Percentiles rank a stretch among this genome's conserved stretches.
Evolutionary conservation across 116 monocot genomes (phyloP).

Genomic region (Dioscorea cayenensis): DNA sequence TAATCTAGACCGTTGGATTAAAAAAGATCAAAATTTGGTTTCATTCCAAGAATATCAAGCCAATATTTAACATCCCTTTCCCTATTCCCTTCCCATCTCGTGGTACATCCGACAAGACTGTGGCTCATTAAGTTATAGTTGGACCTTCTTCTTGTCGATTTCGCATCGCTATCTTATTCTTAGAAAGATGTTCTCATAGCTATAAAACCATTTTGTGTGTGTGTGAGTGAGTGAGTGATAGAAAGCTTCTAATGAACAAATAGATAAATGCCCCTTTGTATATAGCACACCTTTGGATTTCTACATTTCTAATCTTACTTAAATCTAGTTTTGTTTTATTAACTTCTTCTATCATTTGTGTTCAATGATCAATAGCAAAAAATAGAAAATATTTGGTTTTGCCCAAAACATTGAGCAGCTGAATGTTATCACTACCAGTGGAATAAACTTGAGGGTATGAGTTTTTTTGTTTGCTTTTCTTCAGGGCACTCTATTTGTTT

Average conservation of each 20-base stretch:
- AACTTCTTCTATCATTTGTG: background rate
- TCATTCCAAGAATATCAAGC: too few relatives aligned
- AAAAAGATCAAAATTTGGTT: too few relatives aligned
- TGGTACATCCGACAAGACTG: too few relatives aligned
- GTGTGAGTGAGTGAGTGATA: background rate
- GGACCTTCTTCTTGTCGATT: too few relatives aligned
- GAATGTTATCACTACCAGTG: constrained; percentile 95
- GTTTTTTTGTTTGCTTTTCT: background rate
- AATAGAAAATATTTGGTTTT: constrained; percentile 70
- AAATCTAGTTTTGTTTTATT: background rate
- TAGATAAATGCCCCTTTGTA: constrained; percentile 6
- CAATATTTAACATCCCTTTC: too few relatives aligned
- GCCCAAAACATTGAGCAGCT: constrained; percentile 91
- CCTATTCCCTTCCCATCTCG: too few relatives aligned
- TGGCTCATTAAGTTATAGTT: too few relatives aligned
- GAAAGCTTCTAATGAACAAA: constrained; percentile 70
- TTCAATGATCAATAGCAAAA: constrained; percentile 45
- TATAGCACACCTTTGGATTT: background rate
- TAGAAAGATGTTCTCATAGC: too few relatives aligned
- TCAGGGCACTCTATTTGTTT: background rate
- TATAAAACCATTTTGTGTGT: too few relatives aligned
- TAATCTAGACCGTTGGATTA: too few relatives aligned
- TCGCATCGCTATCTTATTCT: too few relatives aligned
- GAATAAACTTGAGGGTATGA: constrained; percentile 81
- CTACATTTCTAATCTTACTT: background rate